Evolutionary conservation across 768 basidiomycete species (phyloP).

Genomic region (Rhizopogon salebrosus): DNA sequence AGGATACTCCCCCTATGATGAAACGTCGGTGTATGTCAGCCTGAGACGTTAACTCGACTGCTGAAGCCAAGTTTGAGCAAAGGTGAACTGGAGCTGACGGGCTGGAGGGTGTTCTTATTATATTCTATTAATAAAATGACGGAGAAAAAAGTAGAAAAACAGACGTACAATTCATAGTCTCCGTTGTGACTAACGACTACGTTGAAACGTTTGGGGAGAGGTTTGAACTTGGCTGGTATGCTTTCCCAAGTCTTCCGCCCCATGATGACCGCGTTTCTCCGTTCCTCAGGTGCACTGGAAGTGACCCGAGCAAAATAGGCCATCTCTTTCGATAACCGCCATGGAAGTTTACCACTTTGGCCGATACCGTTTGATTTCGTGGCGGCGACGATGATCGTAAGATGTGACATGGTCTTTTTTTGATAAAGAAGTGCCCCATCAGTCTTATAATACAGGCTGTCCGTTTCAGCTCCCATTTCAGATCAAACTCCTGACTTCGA

Average conservation of each 20-base stretch:
- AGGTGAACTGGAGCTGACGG: slow-evolving; percentile 26
- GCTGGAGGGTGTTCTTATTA: slow-evolving; percentile 8
- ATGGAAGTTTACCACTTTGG: slow-evolving; percentile 68
- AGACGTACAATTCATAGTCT: slow-evolving; percentile 56
- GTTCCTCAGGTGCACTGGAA: slow-evolving; percentile 47
- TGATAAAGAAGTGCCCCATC: neutral
- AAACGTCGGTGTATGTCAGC: slow-evolving; percentile 55
- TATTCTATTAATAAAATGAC: slow-evolving; percentile 4
- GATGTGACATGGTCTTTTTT: slow-evolving; percentile 43
- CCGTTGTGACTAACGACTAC: slow-evolving; percentile 65
- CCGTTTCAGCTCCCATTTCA: no score
- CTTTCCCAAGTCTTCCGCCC: slow-evolving; percentile 98
- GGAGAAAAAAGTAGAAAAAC: neutral
- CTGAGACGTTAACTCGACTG: slow-evolving; percentile 11
- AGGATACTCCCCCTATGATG: slow-evolving; percentile 87
- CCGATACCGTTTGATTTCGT: slow-evolving; percentile 88
- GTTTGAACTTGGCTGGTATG: slow-evolving; percentile 81
- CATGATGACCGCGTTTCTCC: slow-evolving; percentile 82
- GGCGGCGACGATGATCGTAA: slow-evolving; percentile 93
- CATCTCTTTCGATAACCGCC: slow-evolving; percentile 86
- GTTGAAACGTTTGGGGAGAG: slow-evolving; percentile 72
- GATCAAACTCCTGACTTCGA: no score
- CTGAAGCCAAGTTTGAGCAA: slow-evolving; percentile 14
- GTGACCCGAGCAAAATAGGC: slow-evolving; percentile 88
- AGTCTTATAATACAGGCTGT: no score